Evolutionary conservation across 106 monocot genomes (phyloP).

Genomic region (Apostasia shenzhenica): DNA sequence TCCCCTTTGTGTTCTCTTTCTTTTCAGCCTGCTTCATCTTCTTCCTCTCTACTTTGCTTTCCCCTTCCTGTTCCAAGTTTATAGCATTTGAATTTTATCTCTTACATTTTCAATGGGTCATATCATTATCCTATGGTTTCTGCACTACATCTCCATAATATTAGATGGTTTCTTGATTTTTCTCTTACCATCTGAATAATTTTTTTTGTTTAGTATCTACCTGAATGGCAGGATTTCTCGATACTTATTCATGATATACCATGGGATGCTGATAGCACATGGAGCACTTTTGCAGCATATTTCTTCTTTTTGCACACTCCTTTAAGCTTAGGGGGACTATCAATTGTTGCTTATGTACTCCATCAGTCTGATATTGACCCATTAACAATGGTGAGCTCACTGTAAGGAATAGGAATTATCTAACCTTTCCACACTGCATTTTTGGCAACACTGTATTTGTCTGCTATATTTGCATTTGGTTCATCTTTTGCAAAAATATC

Average conservation of each 20-base stretch:
- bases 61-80: too few relatives aligned
- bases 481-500: background rate
- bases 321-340: constrained; percentile 79
- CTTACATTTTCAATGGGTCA: too few relatives aligned
- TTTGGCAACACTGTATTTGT: background rate
- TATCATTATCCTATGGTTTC: too few relatives aligned
- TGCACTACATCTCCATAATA: too few relatives aligned
- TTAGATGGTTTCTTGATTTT: too few relatives aligned
- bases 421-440: too few relatives aligned
- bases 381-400: constrained; percentile 30
- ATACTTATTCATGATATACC: constrained; percentile 38
- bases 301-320: constrained; percentile 77
- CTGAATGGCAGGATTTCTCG: constrained; percentile 47
- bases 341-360: constrained; percentile 35
- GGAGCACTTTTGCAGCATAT: constrained; percentile 74
- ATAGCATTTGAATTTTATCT: too few relatives aligned
- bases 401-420: too few relatives aligned
- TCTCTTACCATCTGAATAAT: too few relatives aligned
- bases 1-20: too few relatives aligned
- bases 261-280: constrained; percentile 53
- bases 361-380: constrained; percentile 58
- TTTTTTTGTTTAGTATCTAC: background rate
- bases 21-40: too few relatives aligned
- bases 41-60: too few relatives aligned
- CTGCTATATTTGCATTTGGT: background rate